A percentile compares a stretch with the other conserved stretches of the same genome.
Evolutionary conservation across 2,329 filamentous ascomycete genomes (phyloP).

Genomic region (Thielaviopsis populi): DNA sequence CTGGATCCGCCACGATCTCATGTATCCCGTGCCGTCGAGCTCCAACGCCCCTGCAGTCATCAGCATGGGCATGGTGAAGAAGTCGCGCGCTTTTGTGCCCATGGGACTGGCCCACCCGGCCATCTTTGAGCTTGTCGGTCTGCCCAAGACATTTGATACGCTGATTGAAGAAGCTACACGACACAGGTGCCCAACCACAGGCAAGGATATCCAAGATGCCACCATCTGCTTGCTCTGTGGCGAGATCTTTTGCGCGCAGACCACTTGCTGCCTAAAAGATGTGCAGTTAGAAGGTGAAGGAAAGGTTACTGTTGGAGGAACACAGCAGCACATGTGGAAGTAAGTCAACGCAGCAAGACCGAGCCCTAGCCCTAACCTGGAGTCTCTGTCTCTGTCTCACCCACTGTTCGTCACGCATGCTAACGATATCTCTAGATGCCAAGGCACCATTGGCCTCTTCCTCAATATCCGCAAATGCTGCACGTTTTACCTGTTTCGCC

Average conservation of each 20-base stretch:
- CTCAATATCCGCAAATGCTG: constrained; percentile 95
- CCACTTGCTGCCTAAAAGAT: constrained; percentile 69
- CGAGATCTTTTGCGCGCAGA: constrained; percentile 92
- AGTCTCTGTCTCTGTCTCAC: too few species aligned
- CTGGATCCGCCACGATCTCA: constrained; percentile 57
- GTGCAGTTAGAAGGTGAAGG: constrained; percentile 31
- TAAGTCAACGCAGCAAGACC: constrained; percentile 32
- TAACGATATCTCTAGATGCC: constrained; percentile 47
- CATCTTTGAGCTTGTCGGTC: constrained; percentile 84
- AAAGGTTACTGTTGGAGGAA: constrained; percentile 53
- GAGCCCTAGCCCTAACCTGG: not conserved
- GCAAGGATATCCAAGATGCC: constrained; percentile 81
- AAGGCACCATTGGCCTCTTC: constrained; percentile 79
- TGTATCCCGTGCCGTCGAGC: constrained; percentile 22
- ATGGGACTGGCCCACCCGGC: constrained; percentile 59
- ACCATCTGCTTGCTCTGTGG: constrained; percentile 90
- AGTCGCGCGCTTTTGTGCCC: constrained; percentile 20
- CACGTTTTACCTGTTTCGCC: constrained; percentile 70
- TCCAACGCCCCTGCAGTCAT: not conserved
- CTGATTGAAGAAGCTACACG: constrained; percentile 85
- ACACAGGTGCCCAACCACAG: constrained; percentile 70
- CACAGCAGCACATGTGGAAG: constrained; percentile 79
- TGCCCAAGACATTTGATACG: constrained; percentile 83
- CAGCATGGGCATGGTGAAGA: constrained; percentile 1
- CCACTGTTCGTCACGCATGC: constrained; percentile 1